Conservation (phyloP, 495 filamentous ascomycete genomes). For the Staphylotrichum tortipilum region DNA sequence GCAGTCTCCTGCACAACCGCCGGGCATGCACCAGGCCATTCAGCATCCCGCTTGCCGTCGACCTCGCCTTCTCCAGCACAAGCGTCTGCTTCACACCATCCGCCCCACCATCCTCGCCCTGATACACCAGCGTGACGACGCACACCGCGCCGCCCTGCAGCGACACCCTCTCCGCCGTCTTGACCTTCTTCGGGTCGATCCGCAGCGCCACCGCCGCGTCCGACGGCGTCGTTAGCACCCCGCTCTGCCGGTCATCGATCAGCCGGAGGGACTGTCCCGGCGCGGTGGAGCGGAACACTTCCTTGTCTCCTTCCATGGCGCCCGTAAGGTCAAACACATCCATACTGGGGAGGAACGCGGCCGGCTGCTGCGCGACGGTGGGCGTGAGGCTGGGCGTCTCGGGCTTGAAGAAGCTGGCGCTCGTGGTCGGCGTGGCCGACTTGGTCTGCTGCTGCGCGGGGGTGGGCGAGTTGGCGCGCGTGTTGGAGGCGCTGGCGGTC, state of each 20-base stretch:
- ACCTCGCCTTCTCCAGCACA: slow-evolving; percentile 11
- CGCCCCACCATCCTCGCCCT: not conserved
- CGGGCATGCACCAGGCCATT: slow-evolving; percentile 27
- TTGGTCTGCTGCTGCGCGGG: not conserved
- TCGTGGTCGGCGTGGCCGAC: not conserved
- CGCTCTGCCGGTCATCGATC: slow-evolving; percentile 7
- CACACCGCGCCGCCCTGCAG: not conserved
- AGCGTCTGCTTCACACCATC: slow-evolving; percentile 5
- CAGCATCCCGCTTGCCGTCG: slow-evolving; percentile 6
- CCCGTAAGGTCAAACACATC: slow-evolving; percentile 7
- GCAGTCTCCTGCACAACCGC: slow-evolving; percentile 27
- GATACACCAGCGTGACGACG: slow-evolving; percentile 5
- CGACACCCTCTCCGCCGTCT: slow-evolving; percentile 6
- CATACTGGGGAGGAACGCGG: slow-evolving; percentile 1
- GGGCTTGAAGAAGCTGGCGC: not conserved
- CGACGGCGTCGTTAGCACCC: slow-evolving; percentile 3
- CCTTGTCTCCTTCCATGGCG: not conserved
- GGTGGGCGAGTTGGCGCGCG: slow-evolving; percentile 9
- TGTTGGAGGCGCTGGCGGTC: slow-evolving; percentile 7
- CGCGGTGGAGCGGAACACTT: not conserved
- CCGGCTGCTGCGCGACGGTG: not conserved
- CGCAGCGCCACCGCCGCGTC: slow-evolving; percentile 4
- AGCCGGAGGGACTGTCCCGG: slow-evolving; percentile 8
- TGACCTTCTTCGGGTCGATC: slow-evolving; percentile 18
- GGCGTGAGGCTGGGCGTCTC: not conserved